Evolutionary conservation across 2,329 filamentous ascomycete genomes (phyloP).

Genomic region (Fusarium algeriense): DNA sequence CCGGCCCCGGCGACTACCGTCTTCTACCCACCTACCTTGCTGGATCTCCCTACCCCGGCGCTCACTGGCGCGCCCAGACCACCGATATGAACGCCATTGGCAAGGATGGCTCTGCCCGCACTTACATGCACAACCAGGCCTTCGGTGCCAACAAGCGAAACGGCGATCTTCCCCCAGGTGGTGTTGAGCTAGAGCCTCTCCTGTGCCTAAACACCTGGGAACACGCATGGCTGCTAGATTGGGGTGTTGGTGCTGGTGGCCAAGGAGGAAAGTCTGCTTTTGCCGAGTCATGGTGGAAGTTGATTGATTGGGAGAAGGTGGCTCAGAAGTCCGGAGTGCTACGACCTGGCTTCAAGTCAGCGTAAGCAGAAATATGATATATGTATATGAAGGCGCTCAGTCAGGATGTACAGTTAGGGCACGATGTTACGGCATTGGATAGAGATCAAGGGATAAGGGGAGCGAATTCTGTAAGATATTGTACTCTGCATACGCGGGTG

Average conservation of each 20-base stretch:
- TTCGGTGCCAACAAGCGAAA: conserved; percentile 47
- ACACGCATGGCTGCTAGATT: conserved; percentile 91
- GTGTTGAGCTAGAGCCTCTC: conserved; percentile 78
- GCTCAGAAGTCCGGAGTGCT: conserved; percentile 54
- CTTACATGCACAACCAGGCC: conserved; percentile 56
- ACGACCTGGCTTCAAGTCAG: conserved; percentile 53
- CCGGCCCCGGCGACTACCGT: conserved; percentile 63
- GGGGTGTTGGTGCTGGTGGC: conserved; percentile 68
- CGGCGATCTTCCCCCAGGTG: conserved; percentile 69
- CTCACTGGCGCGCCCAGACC: conserved; percentile 80
- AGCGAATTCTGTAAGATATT: conserved; percentile 49
- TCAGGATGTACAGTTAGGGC: conserved; percentile 18
- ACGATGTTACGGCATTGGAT: conserved; percentile 35
- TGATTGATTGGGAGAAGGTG: conserved; percentile 87
- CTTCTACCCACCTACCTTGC: conserved; percentile 92
- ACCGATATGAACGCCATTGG: conserved; percentile 77
- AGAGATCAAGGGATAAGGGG: conserved; percentile 26
- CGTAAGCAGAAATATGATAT: conserved; percentile 9
- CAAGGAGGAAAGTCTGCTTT: conserved; percentile 80
- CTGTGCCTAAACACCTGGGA: conserved; percentile 97
- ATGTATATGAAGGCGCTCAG: conserved; percentile 1
- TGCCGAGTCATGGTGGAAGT: conserved; percentile 86
- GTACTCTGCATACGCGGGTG: conserved; percentile 49
- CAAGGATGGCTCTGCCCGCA: conserved; percentile 52
- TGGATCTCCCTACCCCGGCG: conserved; percentile 86